A percentile compares a stretch with the other conserved stretches of the same genome.
Evolutionary conservation across 768 basidiomycete species (phyloP).

Genomic region (Agrocybe pediades): DNA sequence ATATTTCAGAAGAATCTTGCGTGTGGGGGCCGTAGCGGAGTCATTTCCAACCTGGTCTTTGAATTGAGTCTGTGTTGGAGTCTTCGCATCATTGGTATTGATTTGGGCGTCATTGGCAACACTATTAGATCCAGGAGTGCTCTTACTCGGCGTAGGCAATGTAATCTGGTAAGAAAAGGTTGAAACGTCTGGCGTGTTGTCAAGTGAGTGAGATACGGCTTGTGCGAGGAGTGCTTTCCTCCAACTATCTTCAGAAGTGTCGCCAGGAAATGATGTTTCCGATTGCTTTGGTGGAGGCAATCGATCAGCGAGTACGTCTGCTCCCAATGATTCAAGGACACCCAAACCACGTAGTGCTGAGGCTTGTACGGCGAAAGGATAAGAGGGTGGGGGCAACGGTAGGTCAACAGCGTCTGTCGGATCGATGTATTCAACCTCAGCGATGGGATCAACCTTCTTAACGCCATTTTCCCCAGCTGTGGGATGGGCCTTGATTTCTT

Average conservation of each 20-base stretch:
- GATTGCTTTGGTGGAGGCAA: conserved; percentile 69
- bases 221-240: conserved; percentile 73
- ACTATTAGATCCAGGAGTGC: conserved; percentile 29
- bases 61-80: too few relatives aligned
- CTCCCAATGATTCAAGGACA: conserved; percentile 74
- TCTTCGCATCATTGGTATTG: too few relatives aligned
- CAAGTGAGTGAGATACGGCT: conserved; percentile 78
- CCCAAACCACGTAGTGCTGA: conserved; percentile 74
- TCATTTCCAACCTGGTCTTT: too few relatives aligned
- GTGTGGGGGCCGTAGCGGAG: too few relatives aligned
- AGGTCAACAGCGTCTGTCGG: conserved; percentile 85
- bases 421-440: conserved; percentile 67
- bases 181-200: conserved; percentile 48
- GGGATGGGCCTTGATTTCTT: conserved; percentile 63
- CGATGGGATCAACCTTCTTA: conserved; percentile 36
- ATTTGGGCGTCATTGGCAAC: too few relatives aligned
- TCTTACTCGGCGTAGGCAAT: conserved; percentile 40
- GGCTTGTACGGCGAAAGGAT: conserved; percentile 75
- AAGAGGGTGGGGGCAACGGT: conserved; percentile 66
- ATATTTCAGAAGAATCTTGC: conserved; percentile 31
- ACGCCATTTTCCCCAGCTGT: conserved; percentile 47
- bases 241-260: conserved; percentile 67
- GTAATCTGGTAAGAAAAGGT: conserved; percentile 46
- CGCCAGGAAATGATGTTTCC: conserved; percentile 51
- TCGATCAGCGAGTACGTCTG: conserved; percentile 72